Conservation (phyloP, 2,329 filamentous ascomycete genomes). For the Stromatinia cepivora region DNA sequence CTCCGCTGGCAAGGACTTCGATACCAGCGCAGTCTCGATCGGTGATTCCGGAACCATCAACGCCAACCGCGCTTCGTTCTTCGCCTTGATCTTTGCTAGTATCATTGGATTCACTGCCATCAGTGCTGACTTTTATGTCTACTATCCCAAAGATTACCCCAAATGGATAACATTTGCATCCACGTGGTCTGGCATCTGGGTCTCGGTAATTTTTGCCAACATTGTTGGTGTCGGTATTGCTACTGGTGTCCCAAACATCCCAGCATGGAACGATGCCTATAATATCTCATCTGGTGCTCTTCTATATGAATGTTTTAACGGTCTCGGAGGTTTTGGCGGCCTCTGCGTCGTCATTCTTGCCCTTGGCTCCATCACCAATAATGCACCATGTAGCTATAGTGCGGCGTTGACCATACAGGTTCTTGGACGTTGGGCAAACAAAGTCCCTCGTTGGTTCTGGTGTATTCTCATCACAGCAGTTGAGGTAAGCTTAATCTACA, state of each 20-base stretch:
- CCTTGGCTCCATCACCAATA: slow-evolving; percentile 63
- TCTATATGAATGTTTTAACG: slow-evolving; percentile 46
- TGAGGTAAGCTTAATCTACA: slow-evolving; percentile 21
- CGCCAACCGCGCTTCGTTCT: slow-evolving; percentile 56
- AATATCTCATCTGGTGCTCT: slow-evolving; percentile 25
- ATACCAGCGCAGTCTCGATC: slow-evolving; percentile 49
- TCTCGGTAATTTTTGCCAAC: slow-evolving; percentile 26
- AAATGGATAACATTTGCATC: slow-evolving; percentile 30
- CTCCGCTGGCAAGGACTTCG: slow-evolving; percentile 55
- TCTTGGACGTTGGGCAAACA: slow-evolving; percentile 56
- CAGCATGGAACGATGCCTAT: slow-evolving; percentile 26
- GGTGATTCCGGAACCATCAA: slow-evolving; percentile 51
- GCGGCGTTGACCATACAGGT: slow-evolving; percentile 65
- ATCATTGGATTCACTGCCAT: slow-evolving; percentile 27
- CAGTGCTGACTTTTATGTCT: slow-evolving; percentile 31
- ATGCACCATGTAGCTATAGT: slow-evolving; percentile 63
- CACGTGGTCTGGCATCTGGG: slow-evolving; percentile 26
- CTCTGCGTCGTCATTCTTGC: slow-evolving; percentile 66
- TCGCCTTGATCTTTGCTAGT: slow-evolving; percentile 45
- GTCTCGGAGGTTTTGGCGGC: slow-evolving; percentile 60
- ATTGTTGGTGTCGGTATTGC: slow-evolving; percentile 29
- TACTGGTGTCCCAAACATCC: slow-evolving; percentile 25
- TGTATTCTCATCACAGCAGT: slow-evolving; percentile 27
- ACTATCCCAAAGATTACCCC: slow-evolving; percentile 35
- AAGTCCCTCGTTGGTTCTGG: slow-evolving; percentile 59